Base-by-base conservation (phyloP, 345 rosid genomes). In the Abelmoschus esculentus region DNA sequence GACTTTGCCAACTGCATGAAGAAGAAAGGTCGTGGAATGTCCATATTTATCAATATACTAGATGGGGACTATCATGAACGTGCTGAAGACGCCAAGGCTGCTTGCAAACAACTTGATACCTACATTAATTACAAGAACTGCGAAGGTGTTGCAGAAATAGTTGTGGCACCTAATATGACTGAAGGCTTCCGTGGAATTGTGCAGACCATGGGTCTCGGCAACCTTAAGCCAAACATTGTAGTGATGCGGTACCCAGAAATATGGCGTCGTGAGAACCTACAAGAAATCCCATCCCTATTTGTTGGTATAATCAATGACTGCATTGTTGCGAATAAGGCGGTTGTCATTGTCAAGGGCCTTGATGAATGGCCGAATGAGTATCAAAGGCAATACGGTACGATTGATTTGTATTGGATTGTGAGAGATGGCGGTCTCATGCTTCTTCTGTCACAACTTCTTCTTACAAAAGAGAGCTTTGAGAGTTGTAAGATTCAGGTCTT, bases 281-380 rank as follows among this genome's bases (percentile, higher is more conserved):
- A 79, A 34, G 98, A 96, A 86, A 92, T 96, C 67, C 99, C 99
- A 1, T 79, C 88, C 49, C 90, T 96, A 2, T 96, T 92, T 70
- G 96, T 92, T 60, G 97, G 56, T 66, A 66, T 46, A 66, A 66
- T 66, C 15, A 66, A 66, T 2, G 69, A 66, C 22, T 66, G 56
- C 15, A 47, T 66, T 66, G 56, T 47, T 38, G 99, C 99, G 38
- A 90, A 96, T 87, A 96, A 96, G 83, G 98, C 98, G 1, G 99
- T 96, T 44, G 99, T 96, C 65, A 96, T 96, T 44, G 88, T 96
- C 72, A 96, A 96, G 86, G 99, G 99, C 71, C 92, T 96, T 40
- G 99, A 96, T 66, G 99, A 96, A 71, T 92, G 99, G 99, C 99
- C 99, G 5, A 96, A 96, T 40, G 96, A 87, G 86, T 96, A 96